phyloP scores from a whole-genome alignment of 2,329 filamentous ascomycete genomes.

The Colletotrichum lupini region DNA sequence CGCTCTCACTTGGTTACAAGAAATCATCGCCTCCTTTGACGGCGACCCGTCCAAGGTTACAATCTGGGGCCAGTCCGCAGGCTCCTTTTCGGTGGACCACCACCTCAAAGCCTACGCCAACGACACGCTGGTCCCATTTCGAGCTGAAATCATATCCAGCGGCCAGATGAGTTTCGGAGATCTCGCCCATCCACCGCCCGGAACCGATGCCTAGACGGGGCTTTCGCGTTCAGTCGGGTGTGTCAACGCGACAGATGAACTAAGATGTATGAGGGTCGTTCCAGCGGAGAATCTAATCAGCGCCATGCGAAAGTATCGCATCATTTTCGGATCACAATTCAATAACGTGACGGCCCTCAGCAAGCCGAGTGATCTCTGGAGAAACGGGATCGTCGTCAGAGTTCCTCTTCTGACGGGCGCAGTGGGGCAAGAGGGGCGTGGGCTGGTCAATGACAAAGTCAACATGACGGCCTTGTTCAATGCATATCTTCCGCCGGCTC shows the following conservation, averaged over 20 bases:
- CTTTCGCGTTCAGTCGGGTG: constrained; percentile 38
- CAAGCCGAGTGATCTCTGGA: constrained; percentile 38
- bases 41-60: constrained; percentile 44
- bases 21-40: constrained; percentile 45
- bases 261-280: constrained; percentile 40
- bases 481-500: constrained; percentile 31
- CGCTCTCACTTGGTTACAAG: constrained; percentile 46
- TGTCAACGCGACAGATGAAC: background rate
- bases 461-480: constrained; percentile 37
- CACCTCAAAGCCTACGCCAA: constrained; percentile 39
- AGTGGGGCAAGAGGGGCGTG: constrained; percentile 40
- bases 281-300: constrained; percentile 34
- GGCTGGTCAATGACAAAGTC: constrained; percentile 39
- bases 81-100: constrained; percentile 40
- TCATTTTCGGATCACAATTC: constrained; percentile 32
- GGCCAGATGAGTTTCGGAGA: constrained; percentile 43
- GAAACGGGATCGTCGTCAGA: constrained; percentile 26
- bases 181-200: constrained; percentile 23
- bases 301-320: constrained; percentile 16
- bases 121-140: constrained; percentile 37
- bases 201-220: constrained; percentile 35
- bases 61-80: constrained; percentile 47
- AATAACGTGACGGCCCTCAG: constrained; percentile 38
- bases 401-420: constrained; percentile 42
- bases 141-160: constrained; percentile 42